phyloP scores from a whole-genome alignment of 2,329 filamentous ascomycete genomes.

The Ophiocordyceps camponoti-floridani region DNA sequence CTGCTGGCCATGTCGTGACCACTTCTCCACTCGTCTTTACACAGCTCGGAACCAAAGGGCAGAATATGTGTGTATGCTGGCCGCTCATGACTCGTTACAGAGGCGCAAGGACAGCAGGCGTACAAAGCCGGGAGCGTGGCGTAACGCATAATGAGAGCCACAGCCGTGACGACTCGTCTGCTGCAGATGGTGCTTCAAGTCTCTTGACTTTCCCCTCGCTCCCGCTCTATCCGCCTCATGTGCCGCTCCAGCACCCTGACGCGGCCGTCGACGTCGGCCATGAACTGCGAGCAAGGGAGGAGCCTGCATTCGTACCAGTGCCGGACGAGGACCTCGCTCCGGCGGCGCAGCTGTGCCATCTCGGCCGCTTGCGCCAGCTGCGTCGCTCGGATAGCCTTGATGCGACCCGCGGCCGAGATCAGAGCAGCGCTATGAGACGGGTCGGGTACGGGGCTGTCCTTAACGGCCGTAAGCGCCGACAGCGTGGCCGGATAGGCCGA shows the following conservation, averaged over 20 bases:
- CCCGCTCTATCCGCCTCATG: constrained; percentile 45
- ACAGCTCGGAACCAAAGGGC: too few species aligned
- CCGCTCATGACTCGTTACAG: too few species aligned
- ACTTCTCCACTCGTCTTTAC: too few species aligned
- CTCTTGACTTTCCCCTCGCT: constrained; percentile 29
- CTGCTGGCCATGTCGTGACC: too few species aligned
- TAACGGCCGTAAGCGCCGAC: constrained; percentile 38
- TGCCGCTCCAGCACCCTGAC: constrained; percentile 46
- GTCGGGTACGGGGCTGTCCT: constrained; percentile 38
- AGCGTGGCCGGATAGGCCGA: constrained; percentile 35
- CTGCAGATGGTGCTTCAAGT: neutral
- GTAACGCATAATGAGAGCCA: neutral
- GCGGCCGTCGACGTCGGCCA: constrained; percentile 54
- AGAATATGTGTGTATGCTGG: too few species aligned
- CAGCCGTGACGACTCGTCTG: neutral
- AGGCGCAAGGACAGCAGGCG: neutral
- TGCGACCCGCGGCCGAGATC: constrained; percentile 39
- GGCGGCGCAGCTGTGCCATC: constrained; percentile 42
- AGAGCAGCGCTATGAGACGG: constrained; percentile 35
- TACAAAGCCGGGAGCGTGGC: neutral
- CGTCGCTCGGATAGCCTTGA: constrained; percentile 39
- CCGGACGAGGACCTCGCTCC: constrained; percentile 44
- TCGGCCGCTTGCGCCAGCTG: constrained; percentile 45
- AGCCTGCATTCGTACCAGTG: constrained; percentile 60
- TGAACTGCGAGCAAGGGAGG: constrained; percentile 46